Evolutionary conservation across 768 basidiomycete genomes (phyloP).

Genomic region (Suillus subluteus): DNA sequence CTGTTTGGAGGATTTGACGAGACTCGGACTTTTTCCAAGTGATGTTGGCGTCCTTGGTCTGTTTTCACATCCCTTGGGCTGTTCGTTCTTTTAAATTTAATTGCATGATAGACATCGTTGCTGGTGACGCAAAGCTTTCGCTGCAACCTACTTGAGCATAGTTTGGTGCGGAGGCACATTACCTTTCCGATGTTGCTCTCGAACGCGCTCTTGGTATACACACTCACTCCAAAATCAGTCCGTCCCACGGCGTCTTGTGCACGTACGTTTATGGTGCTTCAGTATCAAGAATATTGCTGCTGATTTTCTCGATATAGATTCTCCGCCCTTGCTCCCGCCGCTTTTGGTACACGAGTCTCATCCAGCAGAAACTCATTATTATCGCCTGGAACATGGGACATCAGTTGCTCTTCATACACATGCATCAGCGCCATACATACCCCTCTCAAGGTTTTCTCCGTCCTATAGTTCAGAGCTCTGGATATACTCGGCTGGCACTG

Average conservation of each 20-base stretch:
- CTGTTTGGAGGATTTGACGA: slow-evolving; percentile 57
- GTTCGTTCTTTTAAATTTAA: slow-evolving; percentile 13
- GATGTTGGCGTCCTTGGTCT: slow-evolving; percentile 48
- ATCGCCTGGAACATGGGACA: slow-evolving; percentile 45
- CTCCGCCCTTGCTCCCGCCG: slow-evolving; percentile 53
- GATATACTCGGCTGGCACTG: slow-evolving; percentile 57
- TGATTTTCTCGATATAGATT: slow-evolving; percentile 39
- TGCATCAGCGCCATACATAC: slow-evolving; percentile 65
- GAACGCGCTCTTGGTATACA: slow-evolving; percentile 69
- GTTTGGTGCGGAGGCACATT: slow-evolving; percentile 47
- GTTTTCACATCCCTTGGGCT: slow-evolving; percentile 14
- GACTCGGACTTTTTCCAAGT: slow-evolving; percentile 34
- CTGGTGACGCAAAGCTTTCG: slow-evolving; percentile 38
- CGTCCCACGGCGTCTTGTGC: slow-evolving; percentile 27
- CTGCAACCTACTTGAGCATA: slow-evolving; percentile 30
- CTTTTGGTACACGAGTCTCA: slow-evolving; percentile 68
- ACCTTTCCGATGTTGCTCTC: slow-evolving; percentile 59
- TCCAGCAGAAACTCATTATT: slow-evolving; percentile 68
- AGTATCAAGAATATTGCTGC: slow-evolving; percentile 12
- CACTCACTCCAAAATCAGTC: slow-evolving; percentile 41
- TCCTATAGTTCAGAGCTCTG: slow-evolving; percentile 53
- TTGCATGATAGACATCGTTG: slow-evolving; percentile 42
- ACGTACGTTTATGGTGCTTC: slow-evolving; percentile 23
- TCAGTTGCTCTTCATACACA: slow-evolving; percentile 64
- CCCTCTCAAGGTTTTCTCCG: slow-evolving; percentile 21